phyloP scores from a whole-genome alignment of 2,329 filamentous ascomycete species.

The Alternaria rosae region DNA sequence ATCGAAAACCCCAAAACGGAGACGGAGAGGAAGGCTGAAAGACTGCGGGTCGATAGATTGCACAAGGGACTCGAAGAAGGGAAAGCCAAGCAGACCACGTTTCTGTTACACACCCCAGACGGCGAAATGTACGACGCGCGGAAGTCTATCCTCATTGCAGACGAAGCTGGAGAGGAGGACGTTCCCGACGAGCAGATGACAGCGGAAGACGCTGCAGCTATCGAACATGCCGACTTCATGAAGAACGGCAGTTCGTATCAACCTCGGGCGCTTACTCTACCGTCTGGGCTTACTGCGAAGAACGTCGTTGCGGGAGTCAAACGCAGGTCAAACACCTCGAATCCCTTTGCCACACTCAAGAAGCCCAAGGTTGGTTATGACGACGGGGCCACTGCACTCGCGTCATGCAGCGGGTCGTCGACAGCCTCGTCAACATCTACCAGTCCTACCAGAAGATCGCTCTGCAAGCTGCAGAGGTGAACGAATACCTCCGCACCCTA shows the following conservation, averaged over 20 bases:
- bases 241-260: background rate
- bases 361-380: no score
- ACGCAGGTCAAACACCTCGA: background rate
- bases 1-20: background rate
- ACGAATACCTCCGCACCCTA: background rate
- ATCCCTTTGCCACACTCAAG: background rate
- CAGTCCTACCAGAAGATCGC: background rate
- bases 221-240: background rate
- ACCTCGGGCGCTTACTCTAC: background rate
- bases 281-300: background rate
- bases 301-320: background rate
- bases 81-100: background rate
- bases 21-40: background rate
- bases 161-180: background rate
- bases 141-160: background rate
- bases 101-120: conserved; percentile 3
- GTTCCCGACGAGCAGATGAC: background rate
- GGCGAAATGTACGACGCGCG: conserved; percentile 4
- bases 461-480: background rate
- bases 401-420: background rate
- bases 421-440: background rate
- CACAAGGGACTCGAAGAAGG: background rate
- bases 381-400: no score
- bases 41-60: background rate
- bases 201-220: background rate